Evolutionary conservation across 2,329 filamentous ascomycete species (phyloP).

Genomic region (Exophiala sideris): DNA sequence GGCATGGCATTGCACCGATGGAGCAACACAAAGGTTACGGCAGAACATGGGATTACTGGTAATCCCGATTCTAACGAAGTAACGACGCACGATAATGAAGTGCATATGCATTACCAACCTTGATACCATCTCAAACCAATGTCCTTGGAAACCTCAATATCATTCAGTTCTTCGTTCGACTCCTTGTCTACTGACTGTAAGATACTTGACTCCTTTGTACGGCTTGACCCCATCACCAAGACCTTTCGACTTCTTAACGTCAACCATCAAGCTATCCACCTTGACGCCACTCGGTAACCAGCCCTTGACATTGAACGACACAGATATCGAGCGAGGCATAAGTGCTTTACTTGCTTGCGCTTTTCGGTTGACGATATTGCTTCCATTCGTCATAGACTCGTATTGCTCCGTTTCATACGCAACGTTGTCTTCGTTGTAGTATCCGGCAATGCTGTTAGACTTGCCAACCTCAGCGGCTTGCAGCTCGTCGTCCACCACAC

Average conservation of each 20-base stretch:
- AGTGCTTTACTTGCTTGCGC: constrained; percentile 62
- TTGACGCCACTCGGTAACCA: constrained; percentile 64
- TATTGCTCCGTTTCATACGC: constrained; percentile 29
- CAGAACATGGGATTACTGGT: no score
- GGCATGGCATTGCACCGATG: no score
- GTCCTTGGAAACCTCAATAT: not conserved
- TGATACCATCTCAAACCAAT: no score
- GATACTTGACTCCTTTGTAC: constrained; percentile 97
- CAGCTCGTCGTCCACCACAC: constrained; percentile 28
- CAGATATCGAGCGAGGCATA: constrained; percentile 74
- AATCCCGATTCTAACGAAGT: no score
- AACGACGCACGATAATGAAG: no score
- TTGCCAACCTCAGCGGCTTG: constrained; percentile 31
- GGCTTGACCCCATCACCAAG: constrained; percentile 85
- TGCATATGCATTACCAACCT: no score
- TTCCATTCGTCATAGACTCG: constrained; percentile 17
- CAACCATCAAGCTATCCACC: constrained; percentile 60
- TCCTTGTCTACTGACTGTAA: constrained; percentile 66
- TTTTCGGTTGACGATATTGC: constrained; percentile 24
- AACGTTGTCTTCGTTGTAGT: constrained; percentile 44
- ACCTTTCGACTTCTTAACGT: constrained; percentile 76
- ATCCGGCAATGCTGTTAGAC: constrained; percentile 42
- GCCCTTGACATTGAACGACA: constrained; percentile 62
- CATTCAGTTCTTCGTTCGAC: constrained; percentile 40
- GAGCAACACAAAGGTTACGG: no score